phyloP scores from a whole-genome alignment of 2,329 filamentous ascomycete genomes.

The Ophiocordyceps camponoti-floridani region DNA sequence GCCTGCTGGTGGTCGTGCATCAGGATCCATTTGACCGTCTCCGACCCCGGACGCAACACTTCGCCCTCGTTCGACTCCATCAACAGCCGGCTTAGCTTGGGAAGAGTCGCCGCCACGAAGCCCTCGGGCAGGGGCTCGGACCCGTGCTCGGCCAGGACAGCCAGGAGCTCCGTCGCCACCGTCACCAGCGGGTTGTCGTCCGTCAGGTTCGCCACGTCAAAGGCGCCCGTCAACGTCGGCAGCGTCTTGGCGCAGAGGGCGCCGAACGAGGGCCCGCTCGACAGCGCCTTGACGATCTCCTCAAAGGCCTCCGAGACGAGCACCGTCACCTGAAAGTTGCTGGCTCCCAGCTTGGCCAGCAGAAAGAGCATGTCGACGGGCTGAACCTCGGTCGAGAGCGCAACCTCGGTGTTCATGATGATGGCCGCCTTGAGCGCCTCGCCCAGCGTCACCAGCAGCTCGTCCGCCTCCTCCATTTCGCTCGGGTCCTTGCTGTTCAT shows the following conservation, averaged over 20 bases:
- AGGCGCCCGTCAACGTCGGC: constrained; percentile 72
- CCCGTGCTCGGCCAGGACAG: constrained; percentile 65
- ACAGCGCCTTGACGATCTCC: constrained; percentile 56
- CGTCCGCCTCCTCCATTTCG: constrained; percentile 76
- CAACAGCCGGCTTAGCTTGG: constrained; percentile 68
- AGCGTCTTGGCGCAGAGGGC: constrained; percentile 71
- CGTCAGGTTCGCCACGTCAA: constrained; percentile 74
- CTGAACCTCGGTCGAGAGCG: constrained; percentile 51
- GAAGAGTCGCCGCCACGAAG: constrained; percentile 71
- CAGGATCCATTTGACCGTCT: constrained; percentile 77
- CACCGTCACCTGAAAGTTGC: constrained; percentile 80
- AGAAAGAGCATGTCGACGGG: constrained; percentile 75
- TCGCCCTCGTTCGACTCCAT: constrained; percentile 77
- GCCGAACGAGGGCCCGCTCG: constrained; percentile 52
- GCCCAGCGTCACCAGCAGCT: constrained; percentile 76
- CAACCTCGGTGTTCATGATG: constrained; percentile 56
- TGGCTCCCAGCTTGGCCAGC: constrained; percentile 72
- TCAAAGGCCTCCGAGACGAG: constrained; percentile 84
- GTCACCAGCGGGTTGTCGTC: constrained; percentile 73
- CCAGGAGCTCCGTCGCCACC: constrained; percentile 71
- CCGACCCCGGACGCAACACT: constrained; percentile 69
- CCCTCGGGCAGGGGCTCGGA: constrained; percentile 71
- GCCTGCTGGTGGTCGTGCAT: constrained; percentile 81
- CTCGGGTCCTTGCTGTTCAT: constrained; percentile 63
- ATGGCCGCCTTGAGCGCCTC: constrained; percentile 76